These are phyloP conservation scores for Postia placenta DNA, from an alignment of 768 basidiomycete genomes.

Conservation along the genomic window DNA sequence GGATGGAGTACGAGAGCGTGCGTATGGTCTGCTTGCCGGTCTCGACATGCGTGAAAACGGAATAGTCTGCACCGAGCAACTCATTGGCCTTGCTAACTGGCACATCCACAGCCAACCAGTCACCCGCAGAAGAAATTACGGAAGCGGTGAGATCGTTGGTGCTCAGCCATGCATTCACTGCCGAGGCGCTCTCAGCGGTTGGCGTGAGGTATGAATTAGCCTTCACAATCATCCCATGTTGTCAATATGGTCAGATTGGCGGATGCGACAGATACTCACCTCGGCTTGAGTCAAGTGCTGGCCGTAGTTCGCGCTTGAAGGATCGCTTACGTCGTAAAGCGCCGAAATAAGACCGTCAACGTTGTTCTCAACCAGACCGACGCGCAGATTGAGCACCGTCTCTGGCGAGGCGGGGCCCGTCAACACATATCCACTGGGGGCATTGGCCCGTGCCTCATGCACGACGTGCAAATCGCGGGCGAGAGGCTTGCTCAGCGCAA, in stretches of 20 bases:
- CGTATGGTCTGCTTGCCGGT: conserved; percentile 25
- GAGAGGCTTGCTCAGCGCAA: not conserved
- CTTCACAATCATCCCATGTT: conserved; percentile 13
- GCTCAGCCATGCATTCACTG: conserved; percentile 22
- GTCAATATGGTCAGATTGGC: not conserved
- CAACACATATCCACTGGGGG: conserved; percentile 24
- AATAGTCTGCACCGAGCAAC: conserved; percentile 29
- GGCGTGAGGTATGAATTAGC: conserved; percentile 22
- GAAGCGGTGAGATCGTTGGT: conserved; percentile 21
- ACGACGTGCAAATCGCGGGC: conserved; percentile 21
- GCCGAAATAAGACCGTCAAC: conserved; percentile 27
- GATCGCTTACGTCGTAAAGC: conserved; percentile 33
- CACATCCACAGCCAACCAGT: conserved; percentile 28
- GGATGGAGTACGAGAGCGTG: conserved; percentile 33
- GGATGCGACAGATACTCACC: conserved; percentile 23
- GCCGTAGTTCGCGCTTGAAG: conserved; percentile 30
- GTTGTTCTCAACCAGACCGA: conserved; percentile 29
- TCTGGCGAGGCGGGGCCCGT: conserved; percentile 25
- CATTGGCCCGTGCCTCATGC: conserved; percentile 21
- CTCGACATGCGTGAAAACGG: conserved; percentile 23
- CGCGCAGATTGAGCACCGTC: conserved; percentile 26
- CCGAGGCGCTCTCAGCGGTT: conserved; percentile 16
- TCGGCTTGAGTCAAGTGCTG: conserved; percentile 31
- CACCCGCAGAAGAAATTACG: conserved; percentile 21
- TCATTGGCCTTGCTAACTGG: conserved; percentile 28